phyloP scores from a whole-genome alignment of 2,329 filamentous ascomycete species.

The Sclerotinia trifoliorum region DNA sequence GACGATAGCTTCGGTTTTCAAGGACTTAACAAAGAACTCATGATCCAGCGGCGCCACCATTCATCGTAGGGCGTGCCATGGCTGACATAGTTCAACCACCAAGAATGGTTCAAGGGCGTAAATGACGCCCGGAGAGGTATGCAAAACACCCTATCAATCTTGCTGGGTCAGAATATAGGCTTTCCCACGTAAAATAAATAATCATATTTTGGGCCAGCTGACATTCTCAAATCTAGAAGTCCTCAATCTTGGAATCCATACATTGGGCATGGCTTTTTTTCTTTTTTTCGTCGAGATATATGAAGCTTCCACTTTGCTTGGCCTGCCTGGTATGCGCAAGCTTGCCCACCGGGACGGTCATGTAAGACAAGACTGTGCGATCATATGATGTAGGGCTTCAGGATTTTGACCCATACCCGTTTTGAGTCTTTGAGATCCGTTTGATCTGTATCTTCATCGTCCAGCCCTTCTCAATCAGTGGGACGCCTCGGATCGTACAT shows the following conservation, averaged over 20 bases:
- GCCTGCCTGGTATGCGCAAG: neutral
- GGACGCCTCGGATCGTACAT: constrained; percentile 62
- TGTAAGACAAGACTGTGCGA: neutral
- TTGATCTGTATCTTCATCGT: neutral
- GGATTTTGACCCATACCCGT: neutral
- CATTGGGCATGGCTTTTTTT: neutral
- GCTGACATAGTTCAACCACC: neutral
- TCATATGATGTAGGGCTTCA: neutral
- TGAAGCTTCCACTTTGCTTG: neutral
- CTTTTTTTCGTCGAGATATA: neutral
- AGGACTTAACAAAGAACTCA: neutral
- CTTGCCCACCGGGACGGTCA: neutral
- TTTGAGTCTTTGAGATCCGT: neutral
- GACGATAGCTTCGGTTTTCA: neutral
- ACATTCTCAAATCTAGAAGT: neutral
- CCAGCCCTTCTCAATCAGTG: constrained; percentile 52
- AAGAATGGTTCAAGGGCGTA: too few species aligned
- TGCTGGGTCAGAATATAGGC: neutral
- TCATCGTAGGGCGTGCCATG: neutral
- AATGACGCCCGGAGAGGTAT: neutral
- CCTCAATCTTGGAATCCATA: neutral
- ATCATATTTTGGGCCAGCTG: neutral
- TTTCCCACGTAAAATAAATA: neutral
- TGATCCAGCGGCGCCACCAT: too few species aligned
- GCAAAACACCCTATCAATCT: neutral